Conservation (phyloP, 441 rosid genomes). For the Populus hybrid region DNA sequence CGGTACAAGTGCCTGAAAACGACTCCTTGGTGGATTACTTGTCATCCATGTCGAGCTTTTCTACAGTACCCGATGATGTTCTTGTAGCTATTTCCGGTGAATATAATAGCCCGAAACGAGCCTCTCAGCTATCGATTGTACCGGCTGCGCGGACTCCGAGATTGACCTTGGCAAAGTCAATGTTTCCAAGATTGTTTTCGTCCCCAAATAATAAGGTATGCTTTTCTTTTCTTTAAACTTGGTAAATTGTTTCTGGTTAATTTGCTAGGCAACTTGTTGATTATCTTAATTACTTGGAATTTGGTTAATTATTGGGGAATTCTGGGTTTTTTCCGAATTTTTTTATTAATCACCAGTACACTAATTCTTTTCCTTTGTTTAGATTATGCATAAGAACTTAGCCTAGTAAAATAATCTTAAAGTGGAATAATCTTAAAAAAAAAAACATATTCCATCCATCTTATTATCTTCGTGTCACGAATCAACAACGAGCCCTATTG, state of each 20-base stretch:
- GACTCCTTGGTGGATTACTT: slow-evolving; percentile 34
- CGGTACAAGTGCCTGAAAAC: slow-evolving; percentile 30
- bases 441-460: too few species aligned
- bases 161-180: slow-evolving; percentile 34
- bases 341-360: too few species aligned
- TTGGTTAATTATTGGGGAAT: not conserved
- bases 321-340: too few species aligned
- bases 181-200: slow-evolving; percentile 35
- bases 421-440: too few species aligned
- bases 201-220: slow-evolving; percentile 45
- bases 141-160: slow-evolving; percentile 27
- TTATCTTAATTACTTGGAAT: not conserved
- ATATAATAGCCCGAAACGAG: slow-evolving; percentile 33
- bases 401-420: too few species aligned
- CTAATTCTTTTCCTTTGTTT: too few species aligned
- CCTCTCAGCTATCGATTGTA: slow-evolving; percentile 37
- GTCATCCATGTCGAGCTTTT: slow-evolving; percentile 51
- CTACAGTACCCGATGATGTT: slow-evolving; percentile 47
- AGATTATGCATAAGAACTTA: too few species aligned
- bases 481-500: too few species aligned
- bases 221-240: not conserved
- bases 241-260: not conserved
- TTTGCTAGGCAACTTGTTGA: not conserved
- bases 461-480: too few species aligned
- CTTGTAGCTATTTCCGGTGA: slow-evolving; percentile 44